Evolutionary conservation across 495 filamentous ascomycete species (phyloP).

Genomic region (Penicillium goetzii): DNA sequence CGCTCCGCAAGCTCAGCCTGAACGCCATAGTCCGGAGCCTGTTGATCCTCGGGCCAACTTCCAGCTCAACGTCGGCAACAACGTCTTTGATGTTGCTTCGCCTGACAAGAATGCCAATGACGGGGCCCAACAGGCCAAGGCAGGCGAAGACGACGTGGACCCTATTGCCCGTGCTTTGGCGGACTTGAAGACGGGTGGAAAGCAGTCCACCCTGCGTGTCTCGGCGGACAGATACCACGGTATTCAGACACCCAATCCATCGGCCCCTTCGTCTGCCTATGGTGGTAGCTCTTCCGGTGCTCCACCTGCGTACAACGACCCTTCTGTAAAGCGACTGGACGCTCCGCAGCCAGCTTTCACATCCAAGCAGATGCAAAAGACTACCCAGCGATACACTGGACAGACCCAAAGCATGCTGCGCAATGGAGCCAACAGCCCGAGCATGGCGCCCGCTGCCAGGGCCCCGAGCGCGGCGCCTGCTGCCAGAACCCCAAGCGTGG

Average conservation of each 20-base stretch:
- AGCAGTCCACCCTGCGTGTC: slow-evolving; percentile 74
- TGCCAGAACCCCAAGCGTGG: slow-evolving; percentile 33
- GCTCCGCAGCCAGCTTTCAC: slow-evolving; percentile 92
- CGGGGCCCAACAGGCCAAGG: slow-evolving; percentile 38
- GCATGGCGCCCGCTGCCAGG: slow-evolving; percentile 33
- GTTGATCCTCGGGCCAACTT: slow-evolving; percentile 91
- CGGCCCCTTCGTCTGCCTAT: slow-evolving; percentile 65
- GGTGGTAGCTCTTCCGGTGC: slow-evolving; percentile 58
- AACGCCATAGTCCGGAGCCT: slow-evolving; percentile 73
- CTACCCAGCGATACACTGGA: slow-evolving; percentile 81
- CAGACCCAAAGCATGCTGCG: slow-evolving; percentile 83
- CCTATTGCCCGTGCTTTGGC: slow-evolving; percentile 92
- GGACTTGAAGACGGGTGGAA: slow-evolving; percentile 85
- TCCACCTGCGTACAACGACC: slow-evolving; percentile 82
- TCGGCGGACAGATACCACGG: slow-evolving; percentile 95
- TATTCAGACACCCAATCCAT: slow-evolving; percentile 65
- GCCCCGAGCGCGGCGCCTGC: slow-evolving; percentile 30
- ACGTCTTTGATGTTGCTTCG: slow-evolving; percentile 94
- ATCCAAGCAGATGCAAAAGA: slow-evolving; percentile 88
- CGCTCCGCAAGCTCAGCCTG: slow-evolving; percentile 22
- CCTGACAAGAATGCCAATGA: slow-evolving; percentile 60
- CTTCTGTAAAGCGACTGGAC: slow-evolving; percentile 75
- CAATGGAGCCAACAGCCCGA: slow-evolving; percentile 41
- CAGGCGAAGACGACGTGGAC: slow-evolving; percentile 62
- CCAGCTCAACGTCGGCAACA: slow-evolving; percentile 94